A percentile compares a stretch with the other conserved stretches of the same genome.
Conservation (phyloP, 495 filamentous ascomycete species). For the Penicillium simplicissimum region DNA sequence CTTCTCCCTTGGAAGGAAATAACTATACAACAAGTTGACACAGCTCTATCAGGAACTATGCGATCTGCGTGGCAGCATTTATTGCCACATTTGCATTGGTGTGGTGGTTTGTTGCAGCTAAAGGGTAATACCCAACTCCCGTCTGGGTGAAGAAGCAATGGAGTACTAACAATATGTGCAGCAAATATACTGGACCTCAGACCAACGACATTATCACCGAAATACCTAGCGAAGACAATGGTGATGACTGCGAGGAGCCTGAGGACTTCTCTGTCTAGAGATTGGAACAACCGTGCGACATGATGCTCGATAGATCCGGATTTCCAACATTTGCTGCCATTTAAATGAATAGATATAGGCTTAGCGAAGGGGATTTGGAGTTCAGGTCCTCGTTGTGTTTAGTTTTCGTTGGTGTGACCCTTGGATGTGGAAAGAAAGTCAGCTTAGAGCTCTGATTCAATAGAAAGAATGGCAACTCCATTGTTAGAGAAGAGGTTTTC, state of each 20-base stretch:
- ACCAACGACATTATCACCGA: constrained; percentile 50
- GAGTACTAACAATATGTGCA: constrained; percentile 21
- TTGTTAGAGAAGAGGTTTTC: too few relatives aligned
- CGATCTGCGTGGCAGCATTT: constrained; percentile 61
- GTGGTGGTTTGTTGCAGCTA: constrained; percentile 67
- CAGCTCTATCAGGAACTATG: constrained; percentile 59
- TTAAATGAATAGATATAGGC: background rate
- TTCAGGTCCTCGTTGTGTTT: background rate
- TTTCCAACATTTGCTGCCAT: background rate
- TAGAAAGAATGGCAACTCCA: too few relatives aligned
- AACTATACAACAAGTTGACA: constrained; percentile 7
- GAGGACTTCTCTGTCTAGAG: constrained; percentile 21
- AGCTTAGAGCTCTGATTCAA: too few relatives aligned
- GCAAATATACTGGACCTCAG: constrained; percentile 57
- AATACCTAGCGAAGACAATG: constrained; percentile 38
- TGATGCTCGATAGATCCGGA: background rate
- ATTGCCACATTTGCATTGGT: constrained; percentile 61
- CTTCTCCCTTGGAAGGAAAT: background rate
- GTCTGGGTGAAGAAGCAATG: background rate
- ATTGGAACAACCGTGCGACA: background rate
- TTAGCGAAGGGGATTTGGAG: background rate
- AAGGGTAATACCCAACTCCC: constrained; percentile 45
- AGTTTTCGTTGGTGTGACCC: background rate
- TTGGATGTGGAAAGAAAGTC: too few relatives aligned
- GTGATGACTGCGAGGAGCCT: constrained; percentile 22